Percentiles rank a stretch among this genome's conserved stretches.
Evolutionary conservation across 164 flowering plant species (phyloP).

Genomic region (Vitis rotundifolia): DNA sequence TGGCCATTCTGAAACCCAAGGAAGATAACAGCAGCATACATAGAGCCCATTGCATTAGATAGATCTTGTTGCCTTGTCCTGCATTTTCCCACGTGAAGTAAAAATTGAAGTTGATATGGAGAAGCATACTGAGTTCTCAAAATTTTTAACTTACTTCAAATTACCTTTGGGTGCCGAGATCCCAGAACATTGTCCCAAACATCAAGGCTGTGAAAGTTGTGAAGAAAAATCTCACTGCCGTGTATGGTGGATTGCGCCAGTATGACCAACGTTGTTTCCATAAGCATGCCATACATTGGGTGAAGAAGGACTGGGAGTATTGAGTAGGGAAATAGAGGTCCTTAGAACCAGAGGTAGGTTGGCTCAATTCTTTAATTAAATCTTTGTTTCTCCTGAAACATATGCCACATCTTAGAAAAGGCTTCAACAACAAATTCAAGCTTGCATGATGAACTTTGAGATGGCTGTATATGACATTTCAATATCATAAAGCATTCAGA

Average conservation of each 20-base stretch:
- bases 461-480: background rate
- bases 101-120: no score
- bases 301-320: background rate
- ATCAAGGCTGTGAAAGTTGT: no score
- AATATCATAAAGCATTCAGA: background rate
- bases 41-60: constrained; percentile 22
- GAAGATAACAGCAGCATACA: constrained; percentile 1
- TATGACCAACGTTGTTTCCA: no score
- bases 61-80: constrained; percentile 20
- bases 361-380: background rate
- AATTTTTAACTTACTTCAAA: no score
- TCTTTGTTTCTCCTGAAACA: background rate
- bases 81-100: no score
- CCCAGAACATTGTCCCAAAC: no score
- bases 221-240: no score
- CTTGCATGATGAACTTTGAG: background rate
- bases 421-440: no score
- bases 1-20: constrained; percentile 20
- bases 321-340: background rate
- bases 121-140: no score
- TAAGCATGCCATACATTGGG: no score
- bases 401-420: background rate
- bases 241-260: no score
- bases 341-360: background rate
- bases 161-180: no score